Base-by-base conservation (phyloP, 495 filamentous ascomycete species). In the Pyrenopolyporus hunteri region DNA sequence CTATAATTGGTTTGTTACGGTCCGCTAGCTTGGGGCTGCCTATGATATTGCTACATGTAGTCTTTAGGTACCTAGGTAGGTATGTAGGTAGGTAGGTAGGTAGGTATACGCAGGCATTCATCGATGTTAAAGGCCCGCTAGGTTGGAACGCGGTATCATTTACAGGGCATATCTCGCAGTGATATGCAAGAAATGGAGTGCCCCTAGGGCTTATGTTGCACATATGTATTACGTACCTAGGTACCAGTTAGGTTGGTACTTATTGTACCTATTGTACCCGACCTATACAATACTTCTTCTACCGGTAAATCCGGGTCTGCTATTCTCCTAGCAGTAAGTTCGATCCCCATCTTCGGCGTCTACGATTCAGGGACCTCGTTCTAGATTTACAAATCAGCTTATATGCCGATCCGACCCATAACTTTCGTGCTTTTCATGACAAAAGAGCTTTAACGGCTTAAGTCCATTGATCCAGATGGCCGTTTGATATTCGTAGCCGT, bases 341-440 rank as follows among this genome's bases (percentile, higher is more conserved):
- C 56, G 50, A 51, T 26, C 45, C n/a, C 45, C 50, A 59, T 60
- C n/a, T 19, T 56, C 62, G 56, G 56, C 36, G 32, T 40, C 51
- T 51, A 55, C 37, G 62, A 65, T 57, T 65, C 62, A 65, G 56
- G 45, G 39, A 29, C 56, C 29, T 37, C n/a, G 26, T 45, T 65
- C 49, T 56, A 59, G 43, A 50, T 47, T 28, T 42, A 19, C 40
- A 22, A 16, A 23, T 20, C 16, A 48, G 6, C 14, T 32, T 1
- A 32, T 20, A 35, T 33, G 45, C 37, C 39, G 44, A 65, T 59
- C 54, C 17, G 0, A 7, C 6, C 33, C 26, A 22, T 44, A 14
- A 26, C n/a, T 43, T 26, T 50, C 14, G 7, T 5, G 37, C n/a
- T n/a, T n/a, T n/a, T n/a, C n/a, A n/a, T n/a, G n/a, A 20, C 7